Conservation (phyloP, 106 monocot species). For the Phalaenopsis equestris region DNA sequence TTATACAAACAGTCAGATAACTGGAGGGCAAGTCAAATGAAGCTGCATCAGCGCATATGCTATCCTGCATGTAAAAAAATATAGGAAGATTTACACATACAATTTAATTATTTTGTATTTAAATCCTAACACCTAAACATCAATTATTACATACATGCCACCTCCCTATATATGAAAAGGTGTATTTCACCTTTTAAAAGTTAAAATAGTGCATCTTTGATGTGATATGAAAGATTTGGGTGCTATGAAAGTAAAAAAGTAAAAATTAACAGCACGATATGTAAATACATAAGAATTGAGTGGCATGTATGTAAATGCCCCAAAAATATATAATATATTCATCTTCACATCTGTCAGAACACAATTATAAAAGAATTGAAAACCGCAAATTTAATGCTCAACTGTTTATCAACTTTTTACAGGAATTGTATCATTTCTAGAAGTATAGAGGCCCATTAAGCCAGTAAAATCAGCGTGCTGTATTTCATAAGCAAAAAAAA, state of each 20-base stretch:
- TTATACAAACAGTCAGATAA: slow-evolving; percentile 63
- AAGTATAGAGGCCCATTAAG: neutral
- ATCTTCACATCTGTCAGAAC: slow-evolving; percentile 43
- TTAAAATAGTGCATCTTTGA: too few relatives aligned
- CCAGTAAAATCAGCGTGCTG: neutral
- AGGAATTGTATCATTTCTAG: neutral
- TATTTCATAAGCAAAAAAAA: neutral
- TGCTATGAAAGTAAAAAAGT: too few relatives aligned
- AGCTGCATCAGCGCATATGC: slow-evolving; percentile 95
- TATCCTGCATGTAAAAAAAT: slow-evolving; percentile 39
- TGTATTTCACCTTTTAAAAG: too few relatives aligned
- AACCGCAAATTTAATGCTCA: neutral
- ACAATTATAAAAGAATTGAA: neutral
- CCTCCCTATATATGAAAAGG: too few relatives aligned
- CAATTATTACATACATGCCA: too few relatives aligned
- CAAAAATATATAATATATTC: neutral
- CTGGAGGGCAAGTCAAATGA: slow-evolving; percentile 87
- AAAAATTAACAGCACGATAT: too few relatives aligned
- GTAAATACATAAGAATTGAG: too few relatives aligned
- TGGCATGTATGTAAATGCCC: too few relatives aligned
- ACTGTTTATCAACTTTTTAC: neutral
- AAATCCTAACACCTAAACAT: too few relatives aligned
- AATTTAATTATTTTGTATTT: too few relatives aligned
- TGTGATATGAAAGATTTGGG: too few relatives aligned
- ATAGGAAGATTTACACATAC: too few relatives aligned